Evolutionary conservation across 2,329 filamentous ascomycete genomes (phyloP), one percentile per base, ranked within the genome.

Genomic region (Aspergillaceae sp.): DNA sequence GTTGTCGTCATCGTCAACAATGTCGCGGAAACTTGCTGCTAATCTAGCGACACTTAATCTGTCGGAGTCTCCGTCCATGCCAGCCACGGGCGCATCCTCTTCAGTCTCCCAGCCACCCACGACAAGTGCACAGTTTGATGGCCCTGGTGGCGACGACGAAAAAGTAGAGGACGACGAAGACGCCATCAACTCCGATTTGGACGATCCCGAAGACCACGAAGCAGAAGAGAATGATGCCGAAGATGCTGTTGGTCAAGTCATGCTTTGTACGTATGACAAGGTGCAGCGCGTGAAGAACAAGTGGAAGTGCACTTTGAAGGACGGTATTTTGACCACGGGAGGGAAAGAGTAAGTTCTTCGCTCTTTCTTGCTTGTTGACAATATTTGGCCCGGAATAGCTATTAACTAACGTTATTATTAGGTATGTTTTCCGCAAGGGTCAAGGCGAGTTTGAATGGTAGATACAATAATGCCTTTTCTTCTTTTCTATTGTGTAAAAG

Each of bases 211-310:
- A 51, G 92, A 97, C 50, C 83, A 87, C 7, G 70, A 81, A 11
- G 83, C 86, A 29, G 88, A 92, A 27, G 87, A 91, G 27, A 87
- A 92, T 32, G 90, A 92, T 43, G 87, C 89, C 9, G 88, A 94
- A 49, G 90, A 94, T 38, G 80, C 83, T 33, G 79, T 86, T 54
- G 83, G 84, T 1, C 86, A 94, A 57, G 90, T 94, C 63, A 97
- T 98, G 87, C 82, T 98, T 36, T 98, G 92, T 74, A 96, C 94
- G 65, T 98, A 98, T 65, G 92, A 98, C 74, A 98, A 98, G 74
- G 92, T 98, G 7, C 91, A 97, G 71, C 80, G 92, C 41, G 92
- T 97, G 60, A 98, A 98, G 82, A 98, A 97, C 73, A 98, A 92
- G 80, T 92, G 87, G 87, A 98, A 98, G 86, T 98, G 92, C 71